phyloP scores from a whole-genome alignment of 169 alveolate genomes.

The Plasmodium coatneyi region DNA sequence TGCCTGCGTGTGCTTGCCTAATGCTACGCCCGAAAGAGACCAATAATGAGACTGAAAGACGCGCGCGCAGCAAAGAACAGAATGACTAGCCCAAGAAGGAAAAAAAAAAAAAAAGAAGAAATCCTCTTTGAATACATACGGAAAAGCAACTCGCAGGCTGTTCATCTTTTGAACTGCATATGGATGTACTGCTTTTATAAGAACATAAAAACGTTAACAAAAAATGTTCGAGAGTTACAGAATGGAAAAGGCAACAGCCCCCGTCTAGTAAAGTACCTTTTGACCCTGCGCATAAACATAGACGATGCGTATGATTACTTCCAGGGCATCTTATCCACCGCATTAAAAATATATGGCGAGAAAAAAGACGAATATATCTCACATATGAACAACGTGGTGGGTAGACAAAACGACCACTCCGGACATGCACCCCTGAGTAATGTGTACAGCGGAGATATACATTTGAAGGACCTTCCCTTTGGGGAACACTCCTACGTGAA shows the following conservation, averaged over 20 bases:
- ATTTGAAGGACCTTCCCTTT: constrained; percentile 3
- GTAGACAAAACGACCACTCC: neutral
- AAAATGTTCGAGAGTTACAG: neutral
- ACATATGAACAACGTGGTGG: neutral
- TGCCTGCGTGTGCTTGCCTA: neutral
- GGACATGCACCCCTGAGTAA: neutral
- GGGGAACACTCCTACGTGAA: constrained; percentile 18
- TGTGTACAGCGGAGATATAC: neutral
- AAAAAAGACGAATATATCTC: constrained; percentile 21
- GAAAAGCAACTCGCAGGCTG: constrained; percentile 11
- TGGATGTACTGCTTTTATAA: constrained; percentile 49
- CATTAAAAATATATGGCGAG: constrained; percentile 25
- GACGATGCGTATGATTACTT: constrained; percentile 40
- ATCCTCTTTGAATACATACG: constrained; percentile 16
- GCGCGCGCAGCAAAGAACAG: neutral
- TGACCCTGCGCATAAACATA: constrained; percentile 23
- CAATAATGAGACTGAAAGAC: constrained; percentile 38
- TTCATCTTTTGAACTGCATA: constrained; percentile 7
- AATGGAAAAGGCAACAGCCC: constrained; percentile 6
- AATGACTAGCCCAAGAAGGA: neutral
- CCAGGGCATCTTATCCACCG: neutral
- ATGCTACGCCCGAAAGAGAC: neutral
- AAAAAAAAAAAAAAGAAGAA: constrained; percentile 45
- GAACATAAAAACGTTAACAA: constrained; percentile 39
- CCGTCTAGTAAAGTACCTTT: neutral